A percentile compares a stretch with the other conserved stretches of the same genome.
Evolutionary conservation across 2,329 filamentous ascomycete genomes (phyloP).

Genomic region (Ophiobolus disseminans): DNA sequence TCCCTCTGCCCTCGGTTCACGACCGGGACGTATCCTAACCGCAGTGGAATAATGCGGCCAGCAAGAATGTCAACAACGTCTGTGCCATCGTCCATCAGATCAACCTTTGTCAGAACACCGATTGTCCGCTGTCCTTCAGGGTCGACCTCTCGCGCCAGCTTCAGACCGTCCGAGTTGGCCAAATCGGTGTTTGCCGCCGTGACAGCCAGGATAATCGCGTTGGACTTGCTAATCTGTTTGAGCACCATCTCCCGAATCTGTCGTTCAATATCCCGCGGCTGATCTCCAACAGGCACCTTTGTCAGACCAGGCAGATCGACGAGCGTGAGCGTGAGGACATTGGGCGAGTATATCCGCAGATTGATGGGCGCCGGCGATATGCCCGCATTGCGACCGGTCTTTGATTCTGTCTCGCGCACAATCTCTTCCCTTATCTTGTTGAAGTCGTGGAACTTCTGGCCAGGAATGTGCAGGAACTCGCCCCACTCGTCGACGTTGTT

Average conservation of each 20-base stretch:
- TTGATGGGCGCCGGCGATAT: conserved; percentile 98
- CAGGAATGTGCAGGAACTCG: conserved; percentile 97
- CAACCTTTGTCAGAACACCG: conserved; percentile 97
- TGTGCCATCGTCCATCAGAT: conserved; percentile 98
- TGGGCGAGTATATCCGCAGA: conserved; percentile 96
- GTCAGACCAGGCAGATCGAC: conserved; percentile 97
- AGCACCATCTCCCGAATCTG: conserved; percentile 98
- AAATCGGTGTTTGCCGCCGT: conserved; percentile 97
- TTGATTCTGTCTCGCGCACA: conserved; percentile 91
- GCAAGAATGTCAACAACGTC: conserved; percentile 98
- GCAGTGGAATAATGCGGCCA: conserved; percentile 92
- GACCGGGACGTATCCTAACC: conserved; percentile 94
- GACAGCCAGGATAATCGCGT: conserved; percentile 96
- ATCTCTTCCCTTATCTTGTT: conserved; percentile 99
- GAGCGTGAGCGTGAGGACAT: conserved; percentile 94
- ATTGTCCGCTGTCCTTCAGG: conserved; percentile 97
- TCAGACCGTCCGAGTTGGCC: conserved; percentile 97
- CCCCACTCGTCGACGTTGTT: conserved; percentile 97
- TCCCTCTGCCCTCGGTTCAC: conserved; percentile 98
- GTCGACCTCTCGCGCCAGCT: conserved; percentile 94
- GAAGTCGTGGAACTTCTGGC: conserved; percentile 97
- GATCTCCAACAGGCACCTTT: conserved; percentile 94
- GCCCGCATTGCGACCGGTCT: conserved; percentile 94
- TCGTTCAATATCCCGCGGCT: conserved; percentile 93
- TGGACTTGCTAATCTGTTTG: conserved; percentile 98